phyloP scores from a whole-genome alignment of 73 alveolate species.

The Stentor roeselii region DNA sequence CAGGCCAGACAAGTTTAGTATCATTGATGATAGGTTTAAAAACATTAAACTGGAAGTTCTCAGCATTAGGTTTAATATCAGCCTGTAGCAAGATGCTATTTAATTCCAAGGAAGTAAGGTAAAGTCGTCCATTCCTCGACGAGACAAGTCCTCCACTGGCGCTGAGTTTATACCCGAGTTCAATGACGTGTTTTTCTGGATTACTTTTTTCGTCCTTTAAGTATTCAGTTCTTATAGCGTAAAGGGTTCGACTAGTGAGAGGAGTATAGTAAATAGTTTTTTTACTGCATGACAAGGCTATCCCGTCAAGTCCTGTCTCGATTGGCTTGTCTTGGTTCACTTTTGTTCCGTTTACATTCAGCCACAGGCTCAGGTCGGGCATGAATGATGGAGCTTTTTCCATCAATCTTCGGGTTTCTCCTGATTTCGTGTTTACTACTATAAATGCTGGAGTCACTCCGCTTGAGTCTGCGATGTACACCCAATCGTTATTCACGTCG shows the following conservation, averaged over 20 bases:
- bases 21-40: background rate
- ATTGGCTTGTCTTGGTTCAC: constrained; percentile 41
- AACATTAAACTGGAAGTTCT: background rate
- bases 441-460: constrained; percentile 49
- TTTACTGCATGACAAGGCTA: constrained; percentile 62
- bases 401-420: constrained; percentile 42
- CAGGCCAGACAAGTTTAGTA: constrained; percentile 41
- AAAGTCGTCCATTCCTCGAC: constrained; percentile 44
- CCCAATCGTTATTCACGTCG: constrained; percentile 37
- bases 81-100: background rate
- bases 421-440: constrained; percentile 35
- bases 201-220: constrained; percentile 28
- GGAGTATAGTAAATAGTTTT: constrained; percentile 53
- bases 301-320: constrained; percentile 65
- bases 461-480: constrained; percentile 57
- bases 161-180: constrained; percentile 49
- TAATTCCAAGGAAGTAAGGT: constrained; percentile 59
- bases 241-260: constrained; percentile 58
- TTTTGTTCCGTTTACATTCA: constrained; percentile 35
- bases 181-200: constrained; percentile 17
- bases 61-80: background rate
- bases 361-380: constrained; percentile 55
- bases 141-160: constrained; percentile 67
- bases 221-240: constrained; percentile 44
- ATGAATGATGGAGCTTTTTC: constrained; percentile 32